These are phyloP conservation scores for Tolypocladium tundrense DNA, from an alignment of 2,329 filamentous ascomycete species.

Conservation along the genomic window DNA sequence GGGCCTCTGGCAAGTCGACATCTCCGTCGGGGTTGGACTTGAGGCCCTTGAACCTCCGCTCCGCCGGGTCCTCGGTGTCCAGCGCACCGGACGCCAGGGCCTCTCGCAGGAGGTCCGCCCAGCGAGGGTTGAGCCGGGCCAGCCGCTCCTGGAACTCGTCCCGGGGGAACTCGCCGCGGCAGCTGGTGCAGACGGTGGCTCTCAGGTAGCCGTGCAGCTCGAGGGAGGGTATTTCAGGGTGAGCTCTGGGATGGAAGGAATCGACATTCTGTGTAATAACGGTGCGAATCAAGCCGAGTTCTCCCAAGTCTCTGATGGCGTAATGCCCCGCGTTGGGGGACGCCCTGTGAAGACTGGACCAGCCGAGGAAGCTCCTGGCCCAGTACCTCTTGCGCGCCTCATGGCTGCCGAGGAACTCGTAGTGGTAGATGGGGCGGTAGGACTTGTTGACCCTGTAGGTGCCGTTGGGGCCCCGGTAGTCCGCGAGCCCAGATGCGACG, in stretches of 20 bases:
- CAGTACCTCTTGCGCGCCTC: constrained; percentile 88
- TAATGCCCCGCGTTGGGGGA: constrained; percentile 70
- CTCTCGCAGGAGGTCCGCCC: constrained; percentile 65
- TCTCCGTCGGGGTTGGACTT: constrained; percentile 91
- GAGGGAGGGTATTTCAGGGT: constrained; percentile 63
- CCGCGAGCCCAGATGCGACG: constrained; percentile 82
- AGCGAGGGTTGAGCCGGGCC: constrained; percentile 71
- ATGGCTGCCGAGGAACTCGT: constrained; percentile 76
- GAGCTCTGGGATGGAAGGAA: constrained; percentile 74
- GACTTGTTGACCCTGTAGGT: constrained; percentile 88
- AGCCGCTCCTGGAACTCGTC: constrained; percentile 67
- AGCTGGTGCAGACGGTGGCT: constrained; percentile 70
- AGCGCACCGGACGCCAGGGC: constrained; percentile 67
- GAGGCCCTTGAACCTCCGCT: constrained; percentile 58
- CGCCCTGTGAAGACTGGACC: constrained; percentile 72
- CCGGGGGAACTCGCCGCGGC: constrained; percentile 60
- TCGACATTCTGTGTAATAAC: constrained; percentile 97
- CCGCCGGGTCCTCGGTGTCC: constrained; percentile 63
- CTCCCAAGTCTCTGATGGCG: constrained; percentile 62
- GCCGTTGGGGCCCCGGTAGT: constrained; percentile 82
- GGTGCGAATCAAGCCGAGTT: constrained; percentile 59
- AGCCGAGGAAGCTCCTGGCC: constrained; percentile 89
- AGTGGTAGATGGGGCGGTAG: constrained; percentile 85
- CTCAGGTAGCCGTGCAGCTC: constrained; percentile 90
- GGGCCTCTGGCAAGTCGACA: constrained; percentile 76